Conservation (phyloP, 352 stramenopile species). For the Pythium rishiriense region DNA sequence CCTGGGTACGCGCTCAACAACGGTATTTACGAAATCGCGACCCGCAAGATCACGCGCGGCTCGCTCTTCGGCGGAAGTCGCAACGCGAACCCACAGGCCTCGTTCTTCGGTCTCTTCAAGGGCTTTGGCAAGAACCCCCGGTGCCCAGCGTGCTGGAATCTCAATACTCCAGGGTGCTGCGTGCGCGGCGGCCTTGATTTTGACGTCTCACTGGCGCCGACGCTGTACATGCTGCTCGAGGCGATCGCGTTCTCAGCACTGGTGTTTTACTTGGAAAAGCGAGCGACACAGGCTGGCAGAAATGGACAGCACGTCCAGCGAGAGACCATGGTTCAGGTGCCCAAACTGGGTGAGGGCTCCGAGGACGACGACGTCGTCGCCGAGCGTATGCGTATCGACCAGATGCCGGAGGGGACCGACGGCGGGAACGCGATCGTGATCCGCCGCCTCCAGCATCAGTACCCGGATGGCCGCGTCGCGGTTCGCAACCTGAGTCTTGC, state of each 20-base stretch:
- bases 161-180: conserved; percentile 38
- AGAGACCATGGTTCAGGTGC: conserved; percentile 3
- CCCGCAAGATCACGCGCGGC: conserved; percentile 61
- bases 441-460: conserved; percentile 48
- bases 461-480: conserved; percentile 26
- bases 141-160: conserved; percentile 58
- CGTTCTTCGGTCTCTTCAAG: conserved; percentile 56
- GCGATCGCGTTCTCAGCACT: conserved; percentile 49
- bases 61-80: conserved; percentile 37
- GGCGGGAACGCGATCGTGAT: conserved; percentile 40
- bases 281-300: conserved; percentile 18
- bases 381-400: conserved; percentile 21
- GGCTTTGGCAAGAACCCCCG: conserved; percentile 42
- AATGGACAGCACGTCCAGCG: neutral
- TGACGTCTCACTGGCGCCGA: conserved; percentile 49
- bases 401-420: neutral
- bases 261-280: conserved; percentile 46
- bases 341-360: neutral
- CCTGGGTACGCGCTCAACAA: conserved; percentile 70
- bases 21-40: conserved; percentile 71
- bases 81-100: conserved; percentile 35
- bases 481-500: conserved; percentile 76
- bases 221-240: conserved; percentile 55
- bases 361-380: conserved; percentile 26
- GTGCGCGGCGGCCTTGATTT: conserved; percentile 54